Percentiles rank a stretch among this genome's conserved stretches.
Conservation (phyloP, 2,329 filamentous ascomycete genomes). For the Ophiostoma tasmaniense region DNA sequence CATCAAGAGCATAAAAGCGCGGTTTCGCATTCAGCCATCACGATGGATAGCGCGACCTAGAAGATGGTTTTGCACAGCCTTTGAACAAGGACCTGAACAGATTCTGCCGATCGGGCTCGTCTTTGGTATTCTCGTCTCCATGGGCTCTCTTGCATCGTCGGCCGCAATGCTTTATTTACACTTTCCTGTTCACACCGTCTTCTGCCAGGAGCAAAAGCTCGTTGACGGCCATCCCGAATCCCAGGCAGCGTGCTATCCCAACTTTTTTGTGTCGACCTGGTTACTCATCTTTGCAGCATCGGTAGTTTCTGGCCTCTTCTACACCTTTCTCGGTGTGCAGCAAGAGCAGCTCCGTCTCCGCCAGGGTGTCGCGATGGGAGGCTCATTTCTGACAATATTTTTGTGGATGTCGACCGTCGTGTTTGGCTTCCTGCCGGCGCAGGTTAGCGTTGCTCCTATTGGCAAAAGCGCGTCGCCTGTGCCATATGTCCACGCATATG, state of each 20-base stretch:
- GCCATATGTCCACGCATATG: slow-evolving; percentile 11
- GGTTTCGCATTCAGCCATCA: not conserved
- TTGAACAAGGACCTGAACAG: slow-evolving; percentile 1
- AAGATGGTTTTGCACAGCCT: not conserved
- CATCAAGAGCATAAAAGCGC: not conserved
- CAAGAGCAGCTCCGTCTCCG: slow-evolving; percentile 15
- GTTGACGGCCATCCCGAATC: not conserved
- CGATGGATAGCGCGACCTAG: not conserved
- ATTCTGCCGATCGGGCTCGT: slow-evolving; percentile 7
- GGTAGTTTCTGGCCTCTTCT: not conserved
- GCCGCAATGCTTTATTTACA: slow-evolving; percentile 14
- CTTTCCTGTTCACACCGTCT: slow-evolving; percentile 14
- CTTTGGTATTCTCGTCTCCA: not conserved
- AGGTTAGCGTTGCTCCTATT: not conserved
- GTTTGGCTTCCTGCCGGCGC: slow-evolving; percentile 14
- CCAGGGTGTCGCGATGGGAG: slow-evolving; percentile 5
- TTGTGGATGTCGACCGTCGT: slow-evolving; percentile 14
- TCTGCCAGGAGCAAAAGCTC: slow-evolving; percentile 3
- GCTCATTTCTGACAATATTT: slow-evolving; percentile 6
- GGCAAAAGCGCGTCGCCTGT: not conserved
- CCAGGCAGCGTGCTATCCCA: slow-evolving; percentile 15
- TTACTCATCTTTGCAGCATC: slow-evolving; percentile 10
- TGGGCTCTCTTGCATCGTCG: slow-evolving; percentile 8
- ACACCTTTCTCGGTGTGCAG: slow-evolving; percentile 9
- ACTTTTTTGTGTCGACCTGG: slow-evolving; percentile 20